Evolutionary conservation across 768 basidiomycete species (phyloP), one percentile per base, ranked within the genome.

Genomic region (Auriscalpium microsporum): DNA sequence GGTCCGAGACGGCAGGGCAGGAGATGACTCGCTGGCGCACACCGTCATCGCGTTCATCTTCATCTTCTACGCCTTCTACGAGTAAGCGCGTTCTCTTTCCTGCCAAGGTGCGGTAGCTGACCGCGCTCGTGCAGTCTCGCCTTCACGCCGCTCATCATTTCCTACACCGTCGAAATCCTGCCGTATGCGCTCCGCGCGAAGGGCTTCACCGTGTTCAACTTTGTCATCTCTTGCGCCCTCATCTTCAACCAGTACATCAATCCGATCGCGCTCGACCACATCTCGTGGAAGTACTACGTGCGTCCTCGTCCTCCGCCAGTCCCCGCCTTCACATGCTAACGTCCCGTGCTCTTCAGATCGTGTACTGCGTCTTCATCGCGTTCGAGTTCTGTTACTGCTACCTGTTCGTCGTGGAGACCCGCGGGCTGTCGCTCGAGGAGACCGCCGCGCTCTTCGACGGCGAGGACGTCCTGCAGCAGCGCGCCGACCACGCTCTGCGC

Each of bases 11-110:
- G 34, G 28, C 28, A 28, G 5, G 28, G 28, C 28, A 28, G 28
- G 28, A 4, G 5, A 28, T 7, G 28, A 60, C 13, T 45, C 58
- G n/a, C 66, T 69, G 49, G 72, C 71, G 11, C 72, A 78, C 57
- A 71, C 76, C 8, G 71, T 75, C 61, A 71, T 78, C 50, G 75
- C 73, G 17, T 72, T 77, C 60, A 76, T 78, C 28, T 48, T 47
- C 23, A 13, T 45, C 45, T 47, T 28, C 33, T 42, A 45, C 33
- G 38, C 40, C 23, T 42, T 45, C 40, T 52, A 37, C 21, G 52
- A 52, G 52, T 34, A 45, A 1, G 2, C n/a, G 5, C 10, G 14
- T 44, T 6, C 11, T 10, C 11, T 8, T 16, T 17, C 9, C 1
- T 7, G 0, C n/a, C 44, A 13, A 13, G 6, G 10, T 14, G 11